Evolutionary conservation across 768 basidiomycete species (phyloP).

Genomic region (Leccinum subgranulosum): DNA sequence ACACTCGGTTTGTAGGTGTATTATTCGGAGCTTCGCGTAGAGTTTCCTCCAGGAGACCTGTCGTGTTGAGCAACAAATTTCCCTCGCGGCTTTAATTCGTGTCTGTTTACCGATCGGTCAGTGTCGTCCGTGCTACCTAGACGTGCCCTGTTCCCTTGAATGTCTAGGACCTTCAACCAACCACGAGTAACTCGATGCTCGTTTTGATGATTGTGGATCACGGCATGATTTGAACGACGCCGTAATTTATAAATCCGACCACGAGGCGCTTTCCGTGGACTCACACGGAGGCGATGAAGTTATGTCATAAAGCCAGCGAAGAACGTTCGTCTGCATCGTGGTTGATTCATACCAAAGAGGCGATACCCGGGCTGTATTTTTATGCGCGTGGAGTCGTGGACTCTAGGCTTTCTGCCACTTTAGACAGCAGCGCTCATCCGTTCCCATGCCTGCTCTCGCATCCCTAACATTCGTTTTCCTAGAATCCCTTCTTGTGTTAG

Average conservation of each 20-base stretch:
- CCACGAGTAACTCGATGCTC: neutral
- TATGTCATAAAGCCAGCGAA: constrained; percentile 7
- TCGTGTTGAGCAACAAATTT: neutral
- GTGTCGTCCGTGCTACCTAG: neutral
- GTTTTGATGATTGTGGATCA: neutral
- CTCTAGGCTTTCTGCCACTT: neutral
- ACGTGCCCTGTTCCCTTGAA: neutral
- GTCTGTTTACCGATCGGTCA: neutral
- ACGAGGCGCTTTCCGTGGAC: too few relatives aligned
- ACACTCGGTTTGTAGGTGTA: neutral
- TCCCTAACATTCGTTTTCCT: constrained; percentile 8
- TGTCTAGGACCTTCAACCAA: constrained; percentile 5
- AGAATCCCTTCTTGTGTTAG: constrained; percentile 11
- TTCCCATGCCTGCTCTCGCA: constrained; percentile 16
- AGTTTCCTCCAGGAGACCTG: neutral
- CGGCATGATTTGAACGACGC: neutral
- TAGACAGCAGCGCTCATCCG: neutral
- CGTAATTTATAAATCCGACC: neutral
- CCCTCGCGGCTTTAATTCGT: neutral
- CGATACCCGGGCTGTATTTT: neutral
- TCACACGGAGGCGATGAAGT: neutral
- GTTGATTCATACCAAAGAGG: neutral
- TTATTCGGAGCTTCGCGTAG: neutral
- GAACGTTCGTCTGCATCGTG: constrained; percentile 34
- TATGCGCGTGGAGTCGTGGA: neutral